phyloP scores from a whole-genome alignment of 306 rosid genomes.

The Medicago lupulina region DNA sequence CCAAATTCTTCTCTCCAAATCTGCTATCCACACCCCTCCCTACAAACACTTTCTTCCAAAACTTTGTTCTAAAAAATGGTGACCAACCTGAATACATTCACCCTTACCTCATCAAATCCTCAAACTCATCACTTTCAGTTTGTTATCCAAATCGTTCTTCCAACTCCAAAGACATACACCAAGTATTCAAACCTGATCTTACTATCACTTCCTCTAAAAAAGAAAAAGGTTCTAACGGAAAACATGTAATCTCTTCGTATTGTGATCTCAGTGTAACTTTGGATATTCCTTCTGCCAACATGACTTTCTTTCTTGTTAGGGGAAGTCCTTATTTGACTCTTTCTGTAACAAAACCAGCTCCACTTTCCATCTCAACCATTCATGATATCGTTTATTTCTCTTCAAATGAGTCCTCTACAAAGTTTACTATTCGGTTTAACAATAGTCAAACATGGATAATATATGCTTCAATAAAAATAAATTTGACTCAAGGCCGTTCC shows the following conservation, averaged over 20 bases:
- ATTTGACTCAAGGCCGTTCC: conserved; percentile 37
- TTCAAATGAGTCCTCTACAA: conserved; percentile 49
- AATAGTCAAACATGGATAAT: conserved; percentile 69
- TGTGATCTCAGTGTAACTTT: conserved; percentile 71
- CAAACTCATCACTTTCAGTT: not conserved
- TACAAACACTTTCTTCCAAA: conserved; percentile 1
- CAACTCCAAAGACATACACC: not conserved
- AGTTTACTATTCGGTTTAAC: conserved; percentile 56
- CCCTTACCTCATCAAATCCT: not conserved
- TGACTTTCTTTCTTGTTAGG: conserved; percentile 63
- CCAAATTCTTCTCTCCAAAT: not conserved
- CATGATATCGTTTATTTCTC: conserved; percentile 60
- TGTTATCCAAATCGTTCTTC: not conserved
- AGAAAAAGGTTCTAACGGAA: not conserved
- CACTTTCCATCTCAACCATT: conserved; percentile 55
- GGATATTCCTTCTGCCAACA: conserved; percentile 63
- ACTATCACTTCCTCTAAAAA: not conserved
- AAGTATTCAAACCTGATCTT: not conserved
- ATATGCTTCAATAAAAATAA: conserved; percentile 56
- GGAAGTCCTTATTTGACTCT: conserved; percentile 73
- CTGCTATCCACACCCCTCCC: conserved; percentile 10
- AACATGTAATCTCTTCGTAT: conserved; percentile 61
- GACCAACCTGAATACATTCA: conserved; percentile 3
- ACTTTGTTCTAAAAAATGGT: not conserved
- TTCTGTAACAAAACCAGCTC: conserved; percentile 34